phyloP scores from a whole-genome alignment of 2,329 filamentous ascomycete genomes.

The Colletotrichum agaves region DNA sequence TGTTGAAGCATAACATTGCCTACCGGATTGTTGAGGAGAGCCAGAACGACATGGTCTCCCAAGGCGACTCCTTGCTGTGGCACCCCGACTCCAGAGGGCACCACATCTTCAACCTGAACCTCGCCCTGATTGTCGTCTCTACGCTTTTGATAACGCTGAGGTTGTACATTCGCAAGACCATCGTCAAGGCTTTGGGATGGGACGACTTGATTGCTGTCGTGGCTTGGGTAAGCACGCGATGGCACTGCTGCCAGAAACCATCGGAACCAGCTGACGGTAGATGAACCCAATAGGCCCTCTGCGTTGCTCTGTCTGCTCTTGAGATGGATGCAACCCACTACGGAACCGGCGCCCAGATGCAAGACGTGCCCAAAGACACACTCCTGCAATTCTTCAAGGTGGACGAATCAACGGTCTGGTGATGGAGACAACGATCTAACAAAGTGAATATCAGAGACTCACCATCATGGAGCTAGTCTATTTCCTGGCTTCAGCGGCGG shows the following conservation, averaged over 20 bases:
- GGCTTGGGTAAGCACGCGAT: conserved; percentile 22
- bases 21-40: neutral
- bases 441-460: neutral
- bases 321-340: conserved; percentile 32
- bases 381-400: conserved; percentile 29
- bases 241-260: rapidly evolving
- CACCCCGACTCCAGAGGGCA: conserved; percentile 25
- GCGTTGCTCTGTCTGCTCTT: conserved; percentile 22
- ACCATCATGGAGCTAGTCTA: conserved; percentile 40
- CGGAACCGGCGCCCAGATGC: conserved; percentile 28
- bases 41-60: neutral
- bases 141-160: conserved; percentile 18
- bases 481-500: conserved; percentile 46
- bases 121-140: conserved; percentile 31
- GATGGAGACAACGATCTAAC: neutral
- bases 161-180: conserved; percentile 18
- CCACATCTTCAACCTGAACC: conserved; percentile 31
- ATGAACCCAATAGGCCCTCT: neutral
- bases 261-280: neutral
- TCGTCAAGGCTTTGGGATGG: conserved; percentile 29
- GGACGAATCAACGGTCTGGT: neutral
- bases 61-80: conserved; percentile 1
- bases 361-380: conserved; percentile 10
- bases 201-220: conserved; percentile 24
- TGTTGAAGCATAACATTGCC: neutral